Base-by-base conservation (phyloP, 495 filamentous ascomycete genomes). In the Cairneyella variabilis region DNA sequence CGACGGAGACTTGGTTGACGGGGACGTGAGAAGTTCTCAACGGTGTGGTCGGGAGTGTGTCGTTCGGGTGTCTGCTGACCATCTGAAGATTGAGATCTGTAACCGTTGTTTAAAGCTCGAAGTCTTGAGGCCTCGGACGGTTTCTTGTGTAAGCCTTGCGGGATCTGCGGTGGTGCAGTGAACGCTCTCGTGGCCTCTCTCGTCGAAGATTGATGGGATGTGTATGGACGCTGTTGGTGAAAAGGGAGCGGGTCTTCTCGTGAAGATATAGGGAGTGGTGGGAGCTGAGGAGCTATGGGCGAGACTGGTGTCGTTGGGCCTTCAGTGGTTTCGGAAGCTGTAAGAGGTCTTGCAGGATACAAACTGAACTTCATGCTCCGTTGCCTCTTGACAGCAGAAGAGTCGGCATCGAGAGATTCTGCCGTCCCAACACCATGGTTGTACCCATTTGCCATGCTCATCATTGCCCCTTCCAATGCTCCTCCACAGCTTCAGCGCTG, bases 11-110 rank as follows among this genome's bases (percentile, higher is more conserved):
- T 79, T 7, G 72, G 58, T 44, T 75, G 74, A 32, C 76, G 62
- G 37, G 74, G 75, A 34, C 78, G 70, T 2, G 76, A 77, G 56
- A 80, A 78, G 57, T 78, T 80, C 54, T 78, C 76, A 8, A 52
- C 23, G 12, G 17, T 16, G 17, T 27, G 8, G 44, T 49, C 56
- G 20, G 45, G 20, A 23, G 39, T 25, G 7, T 21, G n/a, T 28
- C 18, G 10, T 18, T 56, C 60, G n/a, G 51, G 52, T 16, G 56
- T 48, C 14, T 38, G 32, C 20, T 45, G 43, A n/a, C 54, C 55
- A 12, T 65, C 59, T 14, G 50, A 32, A 2, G 58, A 58, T 17
- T 51, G 48, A 14, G 56, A 58, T 34, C 51, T 52, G 32, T 63
- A 61, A 1, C 57, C 60, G 58, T 60, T 65, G 38, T 65, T 58